Percentiles rank a stretch among this genome's conserved stretches.
Evolutionary conservation across 495 filamentous ascomycete species (phyloP).

Genomic region (Aspergillus sclerotiicarbonarius): DNA sequence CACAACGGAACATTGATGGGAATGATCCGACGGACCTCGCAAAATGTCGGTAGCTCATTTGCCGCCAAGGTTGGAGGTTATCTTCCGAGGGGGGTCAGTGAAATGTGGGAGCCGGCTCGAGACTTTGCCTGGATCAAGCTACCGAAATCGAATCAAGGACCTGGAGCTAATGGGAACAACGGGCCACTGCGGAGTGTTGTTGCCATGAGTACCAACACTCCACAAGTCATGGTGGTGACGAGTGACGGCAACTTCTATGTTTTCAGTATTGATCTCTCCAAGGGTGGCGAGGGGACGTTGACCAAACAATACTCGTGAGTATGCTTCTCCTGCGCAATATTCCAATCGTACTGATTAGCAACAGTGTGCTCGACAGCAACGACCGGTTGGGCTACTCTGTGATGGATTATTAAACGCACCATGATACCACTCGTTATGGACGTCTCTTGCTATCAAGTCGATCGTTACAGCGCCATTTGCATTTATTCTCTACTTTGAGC

Average conservation of each 20-base stretch:
- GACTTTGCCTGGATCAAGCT: slow-evolving; percentile 97
- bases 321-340: neutral
- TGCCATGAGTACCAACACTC: slow-evolving; percentile 88
- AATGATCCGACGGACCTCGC: slow-evolving; percentile 94
- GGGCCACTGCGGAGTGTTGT: slow-evolving; percentile 77
- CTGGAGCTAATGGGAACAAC: slow-evolving; percentile 35
- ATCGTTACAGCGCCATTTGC: slow-evolving; percentile 2
- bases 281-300: slow-evolving; percentile 88
- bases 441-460: slow-evolving; percentile 2
- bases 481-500: slow-evolving; percentile 5
- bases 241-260: slow-evolving; percentile 94
- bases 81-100: slow-evolving; percentile 83
- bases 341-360: neutral
- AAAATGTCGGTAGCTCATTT: slow-evolving; percentile 87
- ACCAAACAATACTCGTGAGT: slow-evolving; percentile 87
- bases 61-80: slow-evolving; percentile 89
- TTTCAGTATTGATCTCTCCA: slow-evolving; percentile 91
- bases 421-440: slow-evolving; percentile 6
- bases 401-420: slow-evolving; percentile 44
- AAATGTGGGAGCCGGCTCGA: slow-evolving; percentile 94
- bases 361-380: slow-evolving; percentile 52
- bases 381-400: slow-evolving; percentile 50
- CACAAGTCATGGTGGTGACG: slow-evolving; percentile 97
- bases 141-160: slow-evolving; percentile 55
- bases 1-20: slow-evolving; percentile 72